phyloP scores from a whole-genome alignment of 2,329 filamentous ascomycete species.

The Neofusicoccum umdonicola region DNA sequence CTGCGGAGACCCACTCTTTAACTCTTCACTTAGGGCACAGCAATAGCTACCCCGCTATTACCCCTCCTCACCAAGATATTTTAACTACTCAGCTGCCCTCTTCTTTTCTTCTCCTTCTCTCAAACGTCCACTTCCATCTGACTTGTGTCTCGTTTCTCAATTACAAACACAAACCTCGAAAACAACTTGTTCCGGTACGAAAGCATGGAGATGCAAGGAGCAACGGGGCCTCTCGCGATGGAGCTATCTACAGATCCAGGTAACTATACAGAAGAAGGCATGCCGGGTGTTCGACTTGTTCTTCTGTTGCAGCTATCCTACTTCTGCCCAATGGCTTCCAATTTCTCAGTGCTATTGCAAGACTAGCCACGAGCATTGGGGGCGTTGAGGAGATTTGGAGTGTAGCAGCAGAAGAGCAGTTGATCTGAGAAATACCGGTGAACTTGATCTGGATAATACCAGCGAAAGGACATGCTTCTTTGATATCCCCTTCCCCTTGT shows the following conservation, averaged over 20 bases:
- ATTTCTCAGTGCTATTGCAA: conserved; percentile 19
- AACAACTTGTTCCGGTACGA: conserved; percentile 16
- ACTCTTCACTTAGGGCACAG: conserved; percentile 2
- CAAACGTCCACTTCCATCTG: neutral
- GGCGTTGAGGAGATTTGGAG: conserved; percentile 26
- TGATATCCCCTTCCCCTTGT: conserved; percentile 36
- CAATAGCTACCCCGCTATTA: conserved; percentile 17
- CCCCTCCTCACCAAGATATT: conserved; percentile 8
- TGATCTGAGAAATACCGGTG: conserved; percentile 74
- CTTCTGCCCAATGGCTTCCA: neutral
- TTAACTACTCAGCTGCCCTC: neutral
- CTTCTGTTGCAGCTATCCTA: neutral
- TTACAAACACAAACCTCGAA: neutral
- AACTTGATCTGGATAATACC: conserved; percentile 88
- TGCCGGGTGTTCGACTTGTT: conserved; percentile 37
- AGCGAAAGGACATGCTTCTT: conserved; percentile 86
- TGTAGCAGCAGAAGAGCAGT: conserved; percentile 26
- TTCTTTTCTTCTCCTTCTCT: neutral
- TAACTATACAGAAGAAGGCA: conserved; percentile 41
- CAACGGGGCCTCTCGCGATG: conserved; percentile 27
- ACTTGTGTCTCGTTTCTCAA: neutral
- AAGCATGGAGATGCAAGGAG: conserved; percentile 11
- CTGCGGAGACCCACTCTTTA: neutral
- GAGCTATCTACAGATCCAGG: conserved; percentile 42
- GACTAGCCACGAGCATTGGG: conserved; percentile 1